These are phyloP conservation scores for Calocera cornea DNA, from an alignment of 768 basidiomycete genomes.

Conservation along the genomic window DNA sequence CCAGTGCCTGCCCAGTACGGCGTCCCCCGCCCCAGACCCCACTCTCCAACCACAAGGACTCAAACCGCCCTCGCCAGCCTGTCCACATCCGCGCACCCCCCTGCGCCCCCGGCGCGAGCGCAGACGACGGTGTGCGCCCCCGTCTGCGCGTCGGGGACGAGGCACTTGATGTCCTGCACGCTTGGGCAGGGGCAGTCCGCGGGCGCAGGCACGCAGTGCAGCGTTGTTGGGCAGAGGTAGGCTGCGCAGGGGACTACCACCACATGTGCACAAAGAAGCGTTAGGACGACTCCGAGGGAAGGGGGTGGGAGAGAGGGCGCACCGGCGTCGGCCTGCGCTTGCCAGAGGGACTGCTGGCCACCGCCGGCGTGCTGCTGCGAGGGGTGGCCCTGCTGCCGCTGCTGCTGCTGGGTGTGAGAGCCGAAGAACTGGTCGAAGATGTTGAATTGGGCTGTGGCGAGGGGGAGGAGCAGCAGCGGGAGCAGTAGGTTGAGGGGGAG, in stretches of 20 bases:
- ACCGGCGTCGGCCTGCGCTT: slow-evolving; percentile 53
- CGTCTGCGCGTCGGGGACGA: slow-evolving; percentile 46
- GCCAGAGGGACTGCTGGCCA: slow-evolving; percentile 39
- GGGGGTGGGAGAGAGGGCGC: slow-evolving; percentile 16
- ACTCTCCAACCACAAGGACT: not conserved
- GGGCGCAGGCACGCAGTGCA: slow-evolving; percentile 50
- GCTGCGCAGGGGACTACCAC: slow-evolving; percentile 55
- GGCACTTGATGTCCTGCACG: slow-evolving; percentile 61
- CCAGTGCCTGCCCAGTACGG: no score
- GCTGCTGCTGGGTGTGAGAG: slow-evolving; percentile 42
- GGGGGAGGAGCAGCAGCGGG: slow-evolving; percentile 26
- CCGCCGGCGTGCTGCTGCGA: slow-evolving; percentile 31
- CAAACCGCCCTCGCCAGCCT: slow-evolving; percentile 23
- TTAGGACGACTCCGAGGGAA: not conserved
- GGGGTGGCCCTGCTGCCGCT: slow-evolving; percentile 29
- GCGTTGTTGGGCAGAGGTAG: slow-evolving; percentile 63
- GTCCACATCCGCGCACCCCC: slow-evolving; percentile 51
- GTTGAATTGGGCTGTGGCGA: slow-evolving; percentile 52
- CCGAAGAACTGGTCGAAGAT: slow-evolving; percentile 73
- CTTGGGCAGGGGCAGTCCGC: slow-evolving; percentile 69
- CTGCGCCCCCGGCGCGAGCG: slow-evolving; percentile 49
- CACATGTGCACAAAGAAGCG: not conserved
- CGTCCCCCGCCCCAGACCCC: not conserved
- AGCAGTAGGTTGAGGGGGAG: slow-evolving; percentile 21
- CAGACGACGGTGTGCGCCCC: slow-evolving; percentile 53